These are phyloP conservation scores for Barnettozyma botsteinii DNA, from an alignment of 805 yeast genomes.

Conservation along the genomic window DNA sequence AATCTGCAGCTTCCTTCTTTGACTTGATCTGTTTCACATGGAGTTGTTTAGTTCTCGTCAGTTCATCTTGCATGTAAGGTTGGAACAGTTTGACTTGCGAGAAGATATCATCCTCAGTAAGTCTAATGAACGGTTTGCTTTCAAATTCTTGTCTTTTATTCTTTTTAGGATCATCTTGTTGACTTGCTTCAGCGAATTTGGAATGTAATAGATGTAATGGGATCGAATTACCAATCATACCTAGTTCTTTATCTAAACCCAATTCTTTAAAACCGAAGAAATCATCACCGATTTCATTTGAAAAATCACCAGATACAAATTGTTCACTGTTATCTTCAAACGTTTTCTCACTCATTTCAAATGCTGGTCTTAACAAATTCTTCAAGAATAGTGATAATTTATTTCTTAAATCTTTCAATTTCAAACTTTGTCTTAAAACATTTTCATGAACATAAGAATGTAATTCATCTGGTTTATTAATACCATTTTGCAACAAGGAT, in stretches of 20 bases:
- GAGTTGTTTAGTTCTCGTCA: conserved; percentile 36
- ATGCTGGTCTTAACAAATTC: conserved; percentile 74
- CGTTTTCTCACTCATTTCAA: conserved; percentile 66
- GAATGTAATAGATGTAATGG: conserved; percentile 87
- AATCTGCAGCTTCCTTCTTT: conserved; percentile 26
- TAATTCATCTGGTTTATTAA: conserved; percentile 69
- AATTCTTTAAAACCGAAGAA: conserved; percentile 95
- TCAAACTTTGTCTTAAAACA: conserved; percentile 59
- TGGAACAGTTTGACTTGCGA: conserved; percentile 52
- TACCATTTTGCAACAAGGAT: conserved; percentile 79
- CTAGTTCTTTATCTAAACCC: conserved; percentile 90
- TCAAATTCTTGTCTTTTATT: conserved; percentile 62
- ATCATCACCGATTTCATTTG: conserved; percentile 92
- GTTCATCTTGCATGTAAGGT: conserved; percentile 44
- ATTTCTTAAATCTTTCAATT: conserved; percentile 59
- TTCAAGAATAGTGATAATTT: conserved; percentile 69
- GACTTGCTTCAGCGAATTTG: conserved; percentile 54
- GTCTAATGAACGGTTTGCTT: conserved; percentile 44
- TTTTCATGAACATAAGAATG: conserved; percentile 71
- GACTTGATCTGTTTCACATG: conserved; percentile 34
- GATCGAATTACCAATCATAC: conserved; percentile 73
- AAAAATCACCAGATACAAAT: conserved; percentile 90
- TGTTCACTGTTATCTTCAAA: conserved; percentile 91
- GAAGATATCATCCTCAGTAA: conserved; percentile 47
- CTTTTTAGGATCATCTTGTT: conserved; percentile 37